phyloP scores from a whole-genome alignment of 1,139 yeast species.

The Debaryomycetaceae sp. region DNA sequence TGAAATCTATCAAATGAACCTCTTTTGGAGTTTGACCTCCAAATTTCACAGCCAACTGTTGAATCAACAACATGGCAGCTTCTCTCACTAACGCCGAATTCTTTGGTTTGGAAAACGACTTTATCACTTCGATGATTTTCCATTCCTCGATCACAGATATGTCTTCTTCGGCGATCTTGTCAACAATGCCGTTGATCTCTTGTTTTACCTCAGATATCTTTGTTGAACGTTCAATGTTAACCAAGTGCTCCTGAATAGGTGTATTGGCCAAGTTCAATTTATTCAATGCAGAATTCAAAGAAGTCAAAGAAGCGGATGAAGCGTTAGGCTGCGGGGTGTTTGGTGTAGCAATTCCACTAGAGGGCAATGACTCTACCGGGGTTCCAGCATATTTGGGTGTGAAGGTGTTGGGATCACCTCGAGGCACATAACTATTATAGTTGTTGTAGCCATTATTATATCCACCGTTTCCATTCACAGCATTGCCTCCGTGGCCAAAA shows the following conservation, averaged over 20 bases:
- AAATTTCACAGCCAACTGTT: slow-evolving; percentile 62
- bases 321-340: slow-evolving; percentile 33
- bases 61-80: slow-evolving; percentile 63
- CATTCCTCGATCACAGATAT: slow-evolving; percentile 56
- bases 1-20: slow-evolving; percentile 62
- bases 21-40: slow-evolving; percentile 73
- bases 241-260: slow-evolving; percentile 66
- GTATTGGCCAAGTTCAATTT: slow-evolving; percentile 54
- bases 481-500: neutral
- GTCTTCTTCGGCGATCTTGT: slow-evolving; percentile 36
- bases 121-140: slow-evolving; percentile 59
- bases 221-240: slow-evolving; percentile 52
- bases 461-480: slow-evolving; percentile 1
- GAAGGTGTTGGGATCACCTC: neutral
- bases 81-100: slow-evolving; percentile 74
- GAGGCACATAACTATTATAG: slow-evolving; percentile 2
- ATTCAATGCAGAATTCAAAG: slow-evolving; percentile 65
- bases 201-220: slow-evolving; percentile 64
- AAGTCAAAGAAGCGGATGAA: slow-evolving; percentile 68
- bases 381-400: slow-evolving; percentile 10
- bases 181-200: slow-evolving; percentile 57
- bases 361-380: slow-evolving; percentile 35
- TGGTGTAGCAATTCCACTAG: slow-evolving; percentile 41
- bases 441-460: slow-evolving; percentile 8
- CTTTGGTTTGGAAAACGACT: slow-evolving; percentile 69